phyloP scores from a whole-genome alignment of 1,284 basidiomycete species.

The Ganoderma multipileum region DNA sequence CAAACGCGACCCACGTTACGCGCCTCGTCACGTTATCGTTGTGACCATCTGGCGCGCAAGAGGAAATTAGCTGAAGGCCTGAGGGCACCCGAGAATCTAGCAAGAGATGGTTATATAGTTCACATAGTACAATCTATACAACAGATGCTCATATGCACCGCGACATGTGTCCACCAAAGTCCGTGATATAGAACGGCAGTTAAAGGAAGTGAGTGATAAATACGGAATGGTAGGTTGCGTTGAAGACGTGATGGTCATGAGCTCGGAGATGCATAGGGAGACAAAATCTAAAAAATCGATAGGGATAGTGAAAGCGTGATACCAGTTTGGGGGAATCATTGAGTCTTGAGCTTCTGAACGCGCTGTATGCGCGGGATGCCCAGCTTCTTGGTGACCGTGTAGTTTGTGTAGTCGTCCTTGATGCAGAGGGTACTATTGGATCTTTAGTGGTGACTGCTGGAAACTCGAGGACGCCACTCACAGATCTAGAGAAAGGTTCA shows the following conservation, averaged over 20 bases:
- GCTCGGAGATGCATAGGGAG: not conserved
- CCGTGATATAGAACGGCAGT: not conserved
- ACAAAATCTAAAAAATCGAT: not conserved
- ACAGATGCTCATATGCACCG: not conserved
- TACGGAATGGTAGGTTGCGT: not conserved
- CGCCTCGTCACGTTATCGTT: slow-evolving; percentile 21
- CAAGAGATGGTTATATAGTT: not conserved
- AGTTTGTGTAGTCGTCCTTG: slow-evolving; percentile 63
- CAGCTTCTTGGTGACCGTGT: slow-evolving; percentile 45
- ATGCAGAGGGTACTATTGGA: slow-evolving; percentile 56
- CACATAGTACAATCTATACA: not conserved
- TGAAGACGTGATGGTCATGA: slow-evolving; percentile 3
- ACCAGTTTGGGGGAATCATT: slow-evolving; percentile 11
- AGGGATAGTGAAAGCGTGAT: not conserved
- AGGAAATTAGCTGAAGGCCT: too few species aligned
- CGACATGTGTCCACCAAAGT: not conserved
- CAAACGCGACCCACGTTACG: slow-evolving; percentile 17
- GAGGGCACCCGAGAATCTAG: not conserved
- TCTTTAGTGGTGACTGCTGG: not conserved
- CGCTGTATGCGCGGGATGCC: slow-evolving; percentile 51
- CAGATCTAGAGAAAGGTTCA: slow-evolving; percentile 47
- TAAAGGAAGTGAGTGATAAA: not conserved
- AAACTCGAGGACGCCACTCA: slow-evolving; percentile 37
- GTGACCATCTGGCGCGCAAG: too few species aligned
- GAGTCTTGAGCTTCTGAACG: slow-evolving; percentile 31